Base-by-base conservation (phyloP, 192 early-diverging fungal genomes). In the Mortierella claussenii region DNA sequence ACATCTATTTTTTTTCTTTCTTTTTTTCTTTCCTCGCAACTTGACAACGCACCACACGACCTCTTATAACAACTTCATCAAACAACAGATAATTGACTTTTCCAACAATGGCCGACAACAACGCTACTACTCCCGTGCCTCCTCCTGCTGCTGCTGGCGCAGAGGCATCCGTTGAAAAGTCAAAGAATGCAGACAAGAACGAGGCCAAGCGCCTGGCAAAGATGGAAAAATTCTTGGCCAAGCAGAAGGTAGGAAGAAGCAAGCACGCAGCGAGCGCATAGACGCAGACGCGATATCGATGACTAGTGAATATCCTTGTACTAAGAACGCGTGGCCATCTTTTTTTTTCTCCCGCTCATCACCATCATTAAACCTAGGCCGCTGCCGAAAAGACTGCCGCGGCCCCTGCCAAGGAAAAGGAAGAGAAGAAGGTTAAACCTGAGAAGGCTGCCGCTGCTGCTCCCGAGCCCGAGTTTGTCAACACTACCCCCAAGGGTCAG, bases 161-260 rank as follows among this genome's bases (percentile, higher is more conserved):
- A 11, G 71, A 48, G 32, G 20, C 49, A 5, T 0, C 57, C 46
- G 51, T 55, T 17, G 65, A 76, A 34, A 88, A 88, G 80, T 83
- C 89, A 44, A 95, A 95, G 69, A 98, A 96, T 66, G 87, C 89
- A 49, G 91, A 89, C 40, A 94, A 96, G 83, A 95, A 95, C 63
- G 94, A 96, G 78, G 95, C 93, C 67, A 95, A 95, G 82, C 87
- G 90, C 76, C 82, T 87, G 53, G 97, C 91, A 45, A 99, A 99
- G 82, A 81, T 95, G 62, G 96, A 91, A 48, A 99, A 99, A 81
- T 95, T 96, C 79, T 76, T 86, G 59, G 93, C 94, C 33, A 98
- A 97, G 83, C 84, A 96, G 74, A 93, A 90, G 54, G 92, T 94
- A 82, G 57, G 71, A 53, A 64, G 60, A 48, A 48, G n/a, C 6